Evolutionary conservation across 257 asterid species (phyloP), one percentile per base, ranked within the genome.

Genomic region (Eustoma russellianum): DNA sequence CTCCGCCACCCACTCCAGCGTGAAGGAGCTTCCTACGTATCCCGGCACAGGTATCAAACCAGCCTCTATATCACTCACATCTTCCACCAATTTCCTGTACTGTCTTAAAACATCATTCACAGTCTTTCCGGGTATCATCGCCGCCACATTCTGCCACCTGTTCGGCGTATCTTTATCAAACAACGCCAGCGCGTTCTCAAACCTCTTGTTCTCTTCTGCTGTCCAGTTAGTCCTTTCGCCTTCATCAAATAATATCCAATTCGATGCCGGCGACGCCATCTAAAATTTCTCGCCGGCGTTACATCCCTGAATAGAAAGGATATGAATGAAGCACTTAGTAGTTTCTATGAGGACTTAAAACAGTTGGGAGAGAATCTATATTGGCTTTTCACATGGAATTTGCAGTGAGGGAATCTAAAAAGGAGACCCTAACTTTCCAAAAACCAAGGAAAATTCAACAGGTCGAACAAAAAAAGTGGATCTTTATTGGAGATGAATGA

Each of bases 101-200:
- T 82, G 94, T 51, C 70, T 82, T 53, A 84, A 76, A 54, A 88
- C 94, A 55, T 88, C 96, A 5, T 30, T 53, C 19, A 78, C 84
- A 0, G 90, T 78, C 61, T 88, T 88, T 0, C 93, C 96, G 0
- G 96, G 96, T 50, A 88, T 76, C 85, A 82, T 66, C 2, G 90
- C 68, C 0, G 96, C 94, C 48, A 88, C 94, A 67, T 84, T 84
- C 62, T 63, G 63, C 97, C 97, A 88, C 50, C 97, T 74, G 46
- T 88, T 95, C 0, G 97, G 97, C 5, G 97, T 83, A 12, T 88
- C 94, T 56, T 71, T 73, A 30, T 88, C 96, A 49, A 75, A 84
- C 41, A 84, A 60, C 7, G 95, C 93, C 1, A 88, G 80, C 4
- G 97, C 97, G 54, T 73, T 75, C 58, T 88, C 97, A 46, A 88